phyloP scores from a whole-genome alignment of 495 filamentous ascomycete genomes.

The Cladorrhinum samala region DNA sequence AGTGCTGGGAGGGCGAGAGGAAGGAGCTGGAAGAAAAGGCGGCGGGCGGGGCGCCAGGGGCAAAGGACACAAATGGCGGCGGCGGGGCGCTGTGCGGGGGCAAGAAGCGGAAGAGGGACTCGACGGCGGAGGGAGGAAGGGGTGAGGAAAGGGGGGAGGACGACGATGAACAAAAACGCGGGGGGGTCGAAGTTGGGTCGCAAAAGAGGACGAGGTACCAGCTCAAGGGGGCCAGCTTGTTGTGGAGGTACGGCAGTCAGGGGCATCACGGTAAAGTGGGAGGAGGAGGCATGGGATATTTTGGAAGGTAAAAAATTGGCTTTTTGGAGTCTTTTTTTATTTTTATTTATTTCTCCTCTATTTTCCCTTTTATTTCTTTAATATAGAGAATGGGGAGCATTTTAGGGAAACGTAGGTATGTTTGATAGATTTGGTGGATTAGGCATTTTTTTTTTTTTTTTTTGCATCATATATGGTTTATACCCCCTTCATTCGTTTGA shows the following conservation, averaged over 20 bases:
- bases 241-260: conserved; percentile 35
- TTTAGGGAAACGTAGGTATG: too few species aligned
- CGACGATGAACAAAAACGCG: neutral
- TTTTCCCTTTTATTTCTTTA: neutral
- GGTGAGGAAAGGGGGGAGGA: conserved; percentile 1
- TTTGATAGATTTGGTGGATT: too few species aligned
- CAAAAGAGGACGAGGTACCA: conserved; percentile 16
- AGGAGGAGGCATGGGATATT: too few species aligned
- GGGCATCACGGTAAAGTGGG: too few species aligned
- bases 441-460: too few species aligned
- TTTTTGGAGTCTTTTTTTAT: conserved; percentile 3
- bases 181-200: neutral
- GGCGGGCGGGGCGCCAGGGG: too few species aligned
- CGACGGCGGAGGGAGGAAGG: neutral
- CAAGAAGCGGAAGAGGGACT: neutral
- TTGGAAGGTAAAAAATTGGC: neutral
- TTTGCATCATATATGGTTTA: too few species aligned
- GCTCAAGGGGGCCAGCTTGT: conserved; percentile 31
- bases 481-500: too few species aligned
- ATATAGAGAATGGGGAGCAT: too few species aligned
- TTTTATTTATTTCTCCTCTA: neutral
- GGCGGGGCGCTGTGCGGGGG: too few species aligned
- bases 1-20: conserved; percentile 6
- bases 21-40: neutral
- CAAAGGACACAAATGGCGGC: too few species aligned